Evolutionary conservation across 495 filamentous ascomycete species (phyloP).

Genomic region (Penicillium angulare): DNA sequence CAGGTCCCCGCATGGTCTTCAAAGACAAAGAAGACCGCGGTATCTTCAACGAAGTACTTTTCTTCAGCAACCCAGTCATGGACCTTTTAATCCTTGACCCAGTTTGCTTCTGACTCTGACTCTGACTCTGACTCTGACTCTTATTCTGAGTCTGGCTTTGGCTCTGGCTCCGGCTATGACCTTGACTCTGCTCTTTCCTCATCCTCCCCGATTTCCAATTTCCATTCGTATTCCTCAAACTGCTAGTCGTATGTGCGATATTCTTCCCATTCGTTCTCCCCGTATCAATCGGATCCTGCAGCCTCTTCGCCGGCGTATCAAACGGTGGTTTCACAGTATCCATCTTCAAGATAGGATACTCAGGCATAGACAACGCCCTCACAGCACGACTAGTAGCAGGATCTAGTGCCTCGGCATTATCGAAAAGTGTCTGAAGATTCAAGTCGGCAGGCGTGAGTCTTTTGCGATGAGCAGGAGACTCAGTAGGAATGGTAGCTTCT

Average conservation of each 20-base stretch:
- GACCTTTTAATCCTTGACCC: slow-evolving; percentile 14
- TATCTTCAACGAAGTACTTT: slow-evolving; percentile 9
- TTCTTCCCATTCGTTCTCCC: neutral
- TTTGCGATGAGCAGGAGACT: slow-evolving; percentile 10
- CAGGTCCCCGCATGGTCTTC: slow-evolving; percentile 1
- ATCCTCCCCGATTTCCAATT: neutral
- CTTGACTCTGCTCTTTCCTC: neutral
- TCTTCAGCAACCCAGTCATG: slow-evolving; percentile 14
- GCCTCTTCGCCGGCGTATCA: slow-evolving; percentile 8
- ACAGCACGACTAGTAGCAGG: slow-evolving; percentile 1
- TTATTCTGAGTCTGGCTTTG: too few species aligned
- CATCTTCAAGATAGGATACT: slow-evolving; percentile 21
- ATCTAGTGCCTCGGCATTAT: slow-evolving; percentile 11
- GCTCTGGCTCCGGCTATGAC: too few species aligned
- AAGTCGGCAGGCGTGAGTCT: slow-evolving; percentile 8
- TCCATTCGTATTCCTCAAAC: neutral
- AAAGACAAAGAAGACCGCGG: slow-evolving; percentile 16
- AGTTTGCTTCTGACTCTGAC: too few species aligned
- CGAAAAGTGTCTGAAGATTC: slow-evolving; percentile 16
- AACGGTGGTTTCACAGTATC: slow-evolving; percentile 14
- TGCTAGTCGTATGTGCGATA: neutral
- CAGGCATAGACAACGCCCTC: slow-evolving; percentile 10
- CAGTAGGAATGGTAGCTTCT: slow-evolving; percentile 11
- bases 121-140: neutral
- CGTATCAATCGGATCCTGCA: slow-evolving; percentile 14